phyloP scores from a whole-genome alignment of 2,329 filamentous ascomycete genomes.

The Rutstroemia sp. region DNA sequence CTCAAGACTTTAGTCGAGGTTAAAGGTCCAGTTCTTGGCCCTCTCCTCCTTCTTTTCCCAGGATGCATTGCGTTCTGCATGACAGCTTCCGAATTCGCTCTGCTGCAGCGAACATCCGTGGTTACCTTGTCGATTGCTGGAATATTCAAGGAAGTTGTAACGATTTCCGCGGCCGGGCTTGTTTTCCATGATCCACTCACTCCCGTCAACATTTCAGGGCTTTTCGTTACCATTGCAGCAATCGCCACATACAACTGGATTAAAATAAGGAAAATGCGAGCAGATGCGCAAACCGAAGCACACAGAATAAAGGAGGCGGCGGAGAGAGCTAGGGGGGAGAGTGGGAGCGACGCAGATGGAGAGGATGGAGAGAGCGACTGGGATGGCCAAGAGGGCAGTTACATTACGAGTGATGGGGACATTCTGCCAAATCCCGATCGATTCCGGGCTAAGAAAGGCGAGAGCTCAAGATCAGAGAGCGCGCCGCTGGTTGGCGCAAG shows the following conservation, averaged over 20 bases:
- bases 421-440: slow-evolving; percentile 18
- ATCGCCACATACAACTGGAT: slow-evolving; percentile 92
- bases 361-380: slow-evolving; percentile 22
- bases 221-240: slow-evolving; percentile 80
- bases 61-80: slow-evolving; percentile 90
- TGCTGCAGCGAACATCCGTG: slow-evolving; percentile 89
- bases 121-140: slow-evolving; percentile 94
- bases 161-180: slow-evolving; percentile 79
- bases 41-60: slow-evolving; percentile 77
- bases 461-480: background rate
- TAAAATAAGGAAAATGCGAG: slow-evolving; percentile 84
- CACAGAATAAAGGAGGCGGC: slow-evolving; percentile 28
- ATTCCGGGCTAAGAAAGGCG: slow-evolving; percentile 5
- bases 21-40: slow-evolving; percentile 60
- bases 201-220: slow-evolving; percentile 75
- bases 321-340: slow-evolving; percentile 11
- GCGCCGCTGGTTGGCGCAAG: background rate
- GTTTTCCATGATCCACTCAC: slow-evolving; percentile 88
- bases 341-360: slow-evolving; percentile 19
- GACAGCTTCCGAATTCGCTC: slow-evolving; percentile 92
- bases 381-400: slow-evolving; percentile 20
- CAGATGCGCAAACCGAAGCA: slow-evolving; percentile 55
- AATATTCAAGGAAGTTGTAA: slow-evolving; percentile 98
- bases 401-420: slow-evolving; percentile 27
- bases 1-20: slow-evolving; percentile 54